Evolutionary conservation across 2,329 filamentous ascomycete genomes (phyloP).

Genomic region (Fusarium transvaalense): DNA sequence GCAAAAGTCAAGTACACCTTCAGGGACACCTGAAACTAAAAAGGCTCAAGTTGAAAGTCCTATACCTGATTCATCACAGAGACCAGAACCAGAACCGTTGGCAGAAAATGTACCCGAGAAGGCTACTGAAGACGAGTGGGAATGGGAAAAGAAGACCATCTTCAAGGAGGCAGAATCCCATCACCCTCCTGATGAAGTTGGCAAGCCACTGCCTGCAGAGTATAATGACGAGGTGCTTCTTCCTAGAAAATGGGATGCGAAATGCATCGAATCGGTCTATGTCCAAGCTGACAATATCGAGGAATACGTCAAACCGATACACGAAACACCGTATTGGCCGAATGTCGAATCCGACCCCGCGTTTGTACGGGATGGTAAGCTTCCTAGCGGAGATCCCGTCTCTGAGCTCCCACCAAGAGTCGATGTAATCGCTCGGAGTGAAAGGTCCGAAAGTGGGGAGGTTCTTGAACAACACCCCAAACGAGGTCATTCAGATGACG

Average conservation of each 20-base stretch:
- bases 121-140: conserved; percentile 49
- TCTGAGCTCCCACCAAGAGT: conserved; percentile 18
- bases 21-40: conserved; percentile 17
- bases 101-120: conserved; percentile 11
- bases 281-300: conserved; percentile 58
- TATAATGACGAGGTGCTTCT: conserved; percentile 62
- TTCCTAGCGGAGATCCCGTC: conserved; percentile 42
- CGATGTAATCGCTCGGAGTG: conserved; percentile 20
- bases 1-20: conserved; percentile 18
- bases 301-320: conserved; percentile 58
- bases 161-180: conserved; percentile 54
- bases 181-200: conserved; percentile 61
- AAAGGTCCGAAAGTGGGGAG: conserved; percentile 39
- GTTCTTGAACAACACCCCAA: conserved; percentile 31
- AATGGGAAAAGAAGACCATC: conserved; percentile 56
- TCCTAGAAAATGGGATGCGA: conserved; percentile 59
- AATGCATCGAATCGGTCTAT: conserved; percentile 60
- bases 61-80: conserved; percentile 16
- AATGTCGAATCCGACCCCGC: conserved; percentile 59
- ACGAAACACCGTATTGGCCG: conserved; percentile 57
- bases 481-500: conserved; percentile 28
- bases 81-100: conserved; percentile 18
- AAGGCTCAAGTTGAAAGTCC: conserved; percentile 19
- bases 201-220: conserved; percentile 58
- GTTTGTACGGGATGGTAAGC: conserved; percentile 51